Base-by-base conservation (phyloP, 306 rosid species). In the Cercis canadensis region DNA sequence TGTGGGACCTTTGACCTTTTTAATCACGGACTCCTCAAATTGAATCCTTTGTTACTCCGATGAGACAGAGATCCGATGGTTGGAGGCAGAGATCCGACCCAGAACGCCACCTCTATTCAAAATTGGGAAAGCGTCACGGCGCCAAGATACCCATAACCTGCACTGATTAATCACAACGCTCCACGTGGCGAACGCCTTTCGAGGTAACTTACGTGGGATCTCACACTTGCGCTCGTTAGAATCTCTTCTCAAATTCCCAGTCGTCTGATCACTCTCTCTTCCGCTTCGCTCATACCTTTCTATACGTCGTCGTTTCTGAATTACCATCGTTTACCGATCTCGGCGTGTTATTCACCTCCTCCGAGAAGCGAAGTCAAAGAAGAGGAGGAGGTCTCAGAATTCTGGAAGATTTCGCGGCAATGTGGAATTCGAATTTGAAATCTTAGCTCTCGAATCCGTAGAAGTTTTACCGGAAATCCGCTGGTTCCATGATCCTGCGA, bases 201-300 rank as follows among this genome's bases (percentile, higher is more conserved):
- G 12, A 65, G 70, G 86, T 70, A 13, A 74, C 86, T 74, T 80
- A 67, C 91, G 89, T 82, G 83, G 87, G 92, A 85, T 87, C 87
- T 77, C 71, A 62, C 74, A 58, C 84, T 66, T 51, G 58, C 60
- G 63, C 73, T 69, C 56, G 59, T 62, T 39, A 51, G 77, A 75
- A 67, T 64, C 67, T 75, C 18, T 67, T 18, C 80, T 51, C 78
- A 65, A 62, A 40, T 63, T 54, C 62, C 29, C 74, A 64, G 62
- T 69, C 75, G 52, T 49, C 32, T n/a, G 69, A 69, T 53, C 68
- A 32, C 44, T 12, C 69, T 19, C 44, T 12, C 69, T 19, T 68
- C 76, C 65, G 41, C 53, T 29, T 1, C 4, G 1, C 11, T 18
- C n/a, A n/a, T n/a, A n/a, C n/a, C n/a, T n/a, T n/a, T n/a, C n/a